A percentile compares a stretch with the other conserved stretches of the same genome.
These are phyloP conservation scores for Crepidotus sp. DNA, from an alignment of 1,284 basidiomycete species.

Conservation along the genomic window DNA sequence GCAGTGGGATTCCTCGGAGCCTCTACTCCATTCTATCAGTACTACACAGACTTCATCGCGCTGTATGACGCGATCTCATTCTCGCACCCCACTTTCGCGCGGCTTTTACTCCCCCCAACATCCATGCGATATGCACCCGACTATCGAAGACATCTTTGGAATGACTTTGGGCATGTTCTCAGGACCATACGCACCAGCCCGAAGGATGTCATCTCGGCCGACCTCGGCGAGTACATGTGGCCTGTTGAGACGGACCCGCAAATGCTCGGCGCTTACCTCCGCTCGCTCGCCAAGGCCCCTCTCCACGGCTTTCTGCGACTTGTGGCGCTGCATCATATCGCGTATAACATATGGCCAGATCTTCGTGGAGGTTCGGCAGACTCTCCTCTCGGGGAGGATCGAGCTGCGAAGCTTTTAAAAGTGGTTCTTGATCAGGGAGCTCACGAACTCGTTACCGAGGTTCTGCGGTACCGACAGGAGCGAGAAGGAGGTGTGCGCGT, in stretches of 20 bases:
- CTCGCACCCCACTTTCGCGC: slow-evolving; percentile 68
- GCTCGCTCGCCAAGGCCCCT: slow-evolving; percentile 37
- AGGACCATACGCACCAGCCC: slow-evolving; percentile 46
- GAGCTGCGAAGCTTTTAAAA: slow-evolving; percentile 42
- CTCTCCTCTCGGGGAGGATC: slow-evolving; percentile 27
- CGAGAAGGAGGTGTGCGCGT: slow-evolving; percentile 18
- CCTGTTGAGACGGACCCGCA: slow-evolving; percentile 64
- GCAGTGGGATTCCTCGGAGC: slow-evolving; percentile 56
- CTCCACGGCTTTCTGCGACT: slow-evolving; percentile 57
- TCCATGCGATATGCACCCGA: slow-evolving; percentile 73
- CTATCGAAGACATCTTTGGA: slow-evolving; percentile 82
- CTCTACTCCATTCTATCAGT: slow-evolving; percentile 82
- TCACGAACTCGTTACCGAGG: slow-evolving; percentile 39
- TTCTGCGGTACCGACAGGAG: slow-evolving; percentile 38
- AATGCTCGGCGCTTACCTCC: slow-evolving; percentile 56
- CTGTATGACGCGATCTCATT: slow-evolving; percentile 91
- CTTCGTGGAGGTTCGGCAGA: slow-evolving; percentile 23
- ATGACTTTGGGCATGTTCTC: slow-evolving; percentile 59
- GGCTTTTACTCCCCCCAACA: slow-evolving; percentile 69
- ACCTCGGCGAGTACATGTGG: slow-evolving; percentile 57
- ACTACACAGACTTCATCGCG: slow-evolving; percentile 86
- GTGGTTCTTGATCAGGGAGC: slow-evolving; percentile 44
- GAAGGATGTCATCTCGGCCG: slow-evolving; percentile 37
- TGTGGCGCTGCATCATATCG: slow-evolving; percentile 76
- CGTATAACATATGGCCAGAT: slow-evolving; percentile 69